Evolutionary conservation across 805 yeast genomes (phyloP), one percentile per base, ranked within the genome.

Genomic region (Debaryomyces tyrocola): DNA sequence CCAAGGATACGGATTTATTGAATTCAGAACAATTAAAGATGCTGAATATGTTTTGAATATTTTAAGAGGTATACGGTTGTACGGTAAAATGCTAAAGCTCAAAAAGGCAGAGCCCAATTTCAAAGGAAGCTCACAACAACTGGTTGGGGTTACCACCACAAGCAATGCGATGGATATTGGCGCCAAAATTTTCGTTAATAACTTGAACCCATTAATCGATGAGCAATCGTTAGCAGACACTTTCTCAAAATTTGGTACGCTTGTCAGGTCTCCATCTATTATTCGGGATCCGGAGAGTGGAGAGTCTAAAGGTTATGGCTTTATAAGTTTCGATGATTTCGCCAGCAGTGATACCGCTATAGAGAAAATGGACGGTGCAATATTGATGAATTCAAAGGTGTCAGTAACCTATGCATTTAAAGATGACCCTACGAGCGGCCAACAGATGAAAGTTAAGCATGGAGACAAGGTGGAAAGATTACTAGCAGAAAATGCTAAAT

Each of bases 1-100:
- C 57, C 95, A 86, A 57, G 97, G 97, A 4, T 92, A 74, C 68
- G 97, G 96, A 8, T 92, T 94, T 66, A 85, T 87, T 1, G 94
- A 88, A 59, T 84, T 87, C 57, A 65, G 70, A 42, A 69, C 73
- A 12, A 66, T 68, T 2, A 71, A 66, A 15, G 97, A 90, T 55
- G 85, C 86, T 0, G 85, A 82, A 7, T 92, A 90, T 60, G 88
- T 83, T 1, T 64, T 78, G 31, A 74, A 78, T 47, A 64, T 87
- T 1, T 62, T 88, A 59, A 70, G 77, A 48, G 90, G 90, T 6
- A 67, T 82, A 1, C 67, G 79, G 33, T 64, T 91, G 39, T 87
- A 63, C 59, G 87, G 84, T 1, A 80, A 84, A 54, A 69, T 77
- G 1, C 53, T 91, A 27, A 77, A 81, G 48, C 75, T 89, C 45